Conservation (phyloP, 2,329 filamentous ascomycete species). For the Colletotrichum sp. region DNA sequence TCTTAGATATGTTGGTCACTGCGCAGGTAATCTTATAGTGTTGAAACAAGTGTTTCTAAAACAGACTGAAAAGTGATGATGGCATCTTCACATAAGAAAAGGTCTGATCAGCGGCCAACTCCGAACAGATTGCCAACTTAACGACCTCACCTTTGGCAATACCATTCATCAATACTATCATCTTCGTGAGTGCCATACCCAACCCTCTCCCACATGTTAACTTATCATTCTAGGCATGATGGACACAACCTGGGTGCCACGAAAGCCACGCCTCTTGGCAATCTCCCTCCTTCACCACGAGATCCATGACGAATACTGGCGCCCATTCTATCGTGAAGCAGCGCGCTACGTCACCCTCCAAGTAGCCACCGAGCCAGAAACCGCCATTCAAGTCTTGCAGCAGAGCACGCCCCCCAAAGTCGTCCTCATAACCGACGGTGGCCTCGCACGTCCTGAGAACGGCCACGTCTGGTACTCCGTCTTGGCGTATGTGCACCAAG, state of each 20-base stretch:
- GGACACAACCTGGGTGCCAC: not conserved
- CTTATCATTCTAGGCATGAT: not conserved
- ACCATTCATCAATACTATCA: not conserved
- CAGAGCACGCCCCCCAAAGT: not conserved
- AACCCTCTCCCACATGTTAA: not conserved
- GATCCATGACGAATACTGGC: not conserved
- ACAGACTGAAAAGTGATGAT: not conserved
- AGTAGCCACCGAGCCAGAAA: not conserved
- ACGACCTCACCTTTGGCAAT: not conserved
- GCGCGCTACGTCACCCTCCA: conserved; percentile 1
- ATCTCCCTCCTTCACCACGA: not conserved
- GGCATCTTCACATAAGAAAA: not conserved
- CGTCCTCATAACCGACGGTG: not conserved
- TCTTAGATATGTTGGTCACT: not conserved
- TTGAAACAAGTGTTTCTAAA: not conserved
- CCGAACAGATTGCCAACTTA: not conserved
- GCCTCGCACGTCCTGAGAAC: not conserved
- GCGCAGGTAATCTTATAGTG: rapidly evolving
- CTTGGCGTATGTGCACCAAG: not conserved
- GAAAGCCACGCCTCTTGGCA: not conserved
- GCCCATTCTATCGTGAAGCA: not conserved
- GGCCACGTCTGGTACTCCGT: not conserved
- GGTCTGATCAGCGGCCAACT: not conserved
- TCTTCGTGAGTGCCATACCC: not conserved
- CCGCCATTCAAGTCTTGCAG: not conserved